Conservation (phyloP, 177 flowering plant genomes). For the Vitis hybrid region DNA sequence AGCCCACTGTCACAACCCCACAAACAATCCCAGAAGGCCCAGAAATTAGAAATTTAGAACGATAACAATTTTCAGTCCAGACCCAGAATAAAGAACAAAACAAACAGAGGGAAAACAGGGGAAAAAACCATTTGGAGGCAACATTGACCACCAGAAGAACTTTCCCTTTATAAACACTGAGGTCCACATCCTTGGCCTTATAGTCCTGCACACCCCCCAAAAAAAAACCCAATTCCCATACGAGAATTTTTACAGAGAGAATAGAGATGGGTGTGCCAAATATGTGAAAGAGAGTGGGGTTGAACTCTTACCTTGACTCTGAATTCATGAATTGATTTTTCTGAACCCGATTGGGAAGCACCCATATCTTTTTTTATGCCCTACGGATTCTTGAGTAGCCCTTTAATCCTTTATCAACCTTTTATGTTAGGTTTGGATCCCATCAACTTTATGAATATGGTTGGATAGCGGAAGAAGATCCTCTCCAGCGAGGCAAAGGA, state of each 20-base stretch:
- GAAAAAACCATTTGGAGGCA: constrained; percentile 75
- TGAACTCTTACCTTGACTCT: constrained; percentile 47
- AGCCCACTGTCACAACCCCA: constrained; percentile 54
- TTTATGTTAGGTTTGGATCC: no score
- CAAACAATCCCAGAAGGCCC: background rate
- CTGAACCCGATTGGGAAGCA: constrained; percentile 39
- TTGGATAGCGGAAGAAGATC: no score
- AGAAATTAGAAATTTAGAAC: background rate
- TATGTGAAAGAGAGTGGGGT: background rate
- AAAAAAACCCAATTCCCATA: background rate
- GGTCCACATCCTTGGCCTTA: constrained; percentile 57
- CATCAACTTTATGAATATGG: no score
- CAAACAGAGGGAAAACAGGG: background rate
- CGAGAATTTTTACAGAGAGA: background rate
- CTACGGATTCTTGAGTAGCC: background rate
- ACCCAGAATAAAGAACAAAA: background rate
- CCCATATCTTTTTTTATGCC: constrained; percentile 44
- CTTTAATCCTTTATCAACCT: background rate
- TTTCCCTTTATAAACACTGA: constrained; percentile 63
- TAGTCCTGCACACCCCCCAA: constrained; percentile 45
- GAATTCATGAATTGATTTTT: constrained; percentile 61
- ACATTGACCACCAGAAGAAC: constrained; percentile 76
- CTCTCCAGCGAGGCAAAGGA: no score
- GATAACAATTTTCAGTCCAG: background rate
- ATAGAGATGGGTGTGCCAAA: background rate